Conservation (phyloP, 2,329 filamentous ascomycete genomes). For the Furcasterigmium furcatum region DNA sequence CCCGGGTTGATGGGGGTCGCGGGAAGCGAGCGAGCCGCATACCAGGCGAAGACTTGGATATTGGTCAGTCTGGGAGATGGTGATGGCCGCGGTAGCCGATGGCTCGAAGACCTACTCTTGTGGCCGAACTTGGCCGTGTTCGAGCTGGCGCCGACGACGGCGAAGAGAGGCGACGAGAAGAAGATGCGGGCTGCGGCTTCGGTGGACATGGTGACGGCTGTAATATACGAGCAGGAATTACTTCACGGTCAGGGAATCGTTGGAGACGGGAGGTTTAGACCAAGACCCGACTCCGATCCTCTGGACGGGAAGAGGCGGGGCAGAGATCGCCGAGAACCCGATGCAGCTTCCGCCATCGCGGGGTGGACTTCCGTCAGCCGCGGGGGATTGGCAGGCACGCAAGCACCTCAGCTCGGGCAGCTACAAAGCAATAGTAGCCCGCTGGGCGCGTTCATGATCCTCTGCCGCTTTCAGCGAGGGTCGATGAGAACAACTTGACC, state of each 20-base stretch:
- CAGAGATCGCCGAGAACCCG: not conserved
- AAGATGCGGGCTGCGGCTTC: conserved; percentile 73
- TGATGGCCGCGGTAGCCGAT: too few relatives aligned
- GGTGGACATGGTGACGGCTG: conserved; percentile 50
- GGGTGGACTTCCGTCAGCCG: not conserved
- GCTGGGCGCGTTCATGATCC: too few relatives aligned
- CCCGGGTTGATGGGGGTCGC: conserved; percentile 83
- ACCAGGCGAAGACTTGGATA: conserved; percentile 82
- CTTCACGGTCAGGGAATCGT: too few relatives aligned
- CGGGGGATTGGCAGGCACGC: too few relatives aligned
- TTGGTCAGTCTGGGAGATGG: conserved; percentile 1
- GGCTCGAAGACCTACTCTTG: conserved; percentile 56
- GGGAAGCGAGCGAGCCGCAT: conserved; percentile 70
- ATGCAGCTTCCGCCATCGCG: not conserved
- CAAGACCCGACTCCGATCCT: too few relatives aligned
- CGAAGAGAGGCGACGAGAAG: conserved; percentile 76
- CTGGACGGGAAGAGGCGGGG: not conserved
- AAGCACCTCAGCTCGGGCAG: too few relatives aligned
- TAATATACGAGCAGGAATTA: too few relatives aligned
- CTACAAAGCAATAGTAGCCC: too few relatives aligned
- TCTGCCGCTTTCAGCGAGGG: too few relatives aligned
- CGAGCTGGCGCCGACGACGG: conserved; percentile 85
- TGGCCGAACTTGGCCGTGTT: conserved; percentile 85
- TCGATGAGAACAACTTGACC: too few relatives aligned
- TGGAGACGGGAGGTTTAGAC: too few relatives aligned